These are phyloP conservation scores for Saccharomyces mikatae DNA, from an alignment of 805 yeast species.

Conservation along the genomic window DNA sequence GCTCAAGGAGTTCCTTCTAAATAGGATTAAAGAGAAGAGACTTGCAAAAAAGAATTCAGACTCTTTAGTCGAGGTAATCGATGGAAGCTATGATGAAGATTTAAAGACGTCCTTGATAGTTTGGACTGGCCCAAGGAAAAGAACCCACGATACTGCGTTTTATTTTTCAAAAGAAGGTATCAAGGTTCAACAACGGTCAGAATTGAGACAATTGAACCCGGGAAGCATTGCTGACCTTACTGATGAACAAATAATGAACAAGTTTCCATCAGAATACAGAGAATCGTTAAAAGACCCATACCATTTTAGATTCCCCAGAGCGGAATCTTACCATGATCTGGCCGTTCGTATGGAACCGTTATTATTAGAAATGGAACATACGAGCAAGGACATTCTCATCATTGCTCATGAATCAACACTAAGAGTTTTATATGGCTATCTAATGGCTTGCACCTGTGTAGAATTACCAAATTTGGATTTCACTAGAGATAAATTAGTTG, in stretches of 20 bases:
- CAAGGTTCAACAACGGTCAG: conserved; percentile 65
- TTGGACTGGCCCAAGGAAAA: conserved; percentile 90
- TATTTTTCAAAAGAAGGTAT: conserved; percentile 58
- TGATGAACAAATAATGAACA: conserved; percentile 47
- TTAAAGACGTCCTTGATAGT: conserved; percentile 34
- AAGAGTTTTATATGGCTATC: conserved; percentile 84
- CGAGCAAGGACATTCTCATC: conserved; percentile 77
- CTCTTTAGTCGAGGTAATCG: background rate
- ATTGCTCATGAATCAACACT: conserved; percentile 91
- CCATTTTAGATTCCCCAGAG: conserved; percentile 84
- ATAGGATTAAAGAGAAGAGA: conserved; percentile 14
- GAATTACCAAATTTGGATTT: conserved; percentile 79
- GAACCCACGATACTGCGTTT: conserved; percentile 74
- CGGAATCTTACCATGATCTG: conserved; percentile 92
- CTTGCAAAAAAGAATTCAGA: background rate
- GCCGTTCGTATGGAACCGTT: conserved; percentile 92
- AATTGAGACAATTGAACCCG: conserved; percentile 80
- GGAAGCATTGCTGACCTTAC: conserved; percentile 73
- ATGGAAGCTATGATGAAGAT: background rate
- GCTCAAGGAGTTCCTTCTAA: conserved; percentile 49
- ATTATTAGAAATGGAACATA: conserved; percentile 86
- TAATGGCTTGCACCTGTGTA: conserved; percentile 82
- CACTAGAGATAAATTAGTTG: conserved; percentile 76
- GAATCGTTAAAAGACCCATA: conserved; percentile 72
- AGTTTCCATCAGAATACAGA: conserved; percentile 62